phyloP scores from a whole-genome alignment of 805 yeast genomes.

The Komagataella mondaviorum region DNA sequence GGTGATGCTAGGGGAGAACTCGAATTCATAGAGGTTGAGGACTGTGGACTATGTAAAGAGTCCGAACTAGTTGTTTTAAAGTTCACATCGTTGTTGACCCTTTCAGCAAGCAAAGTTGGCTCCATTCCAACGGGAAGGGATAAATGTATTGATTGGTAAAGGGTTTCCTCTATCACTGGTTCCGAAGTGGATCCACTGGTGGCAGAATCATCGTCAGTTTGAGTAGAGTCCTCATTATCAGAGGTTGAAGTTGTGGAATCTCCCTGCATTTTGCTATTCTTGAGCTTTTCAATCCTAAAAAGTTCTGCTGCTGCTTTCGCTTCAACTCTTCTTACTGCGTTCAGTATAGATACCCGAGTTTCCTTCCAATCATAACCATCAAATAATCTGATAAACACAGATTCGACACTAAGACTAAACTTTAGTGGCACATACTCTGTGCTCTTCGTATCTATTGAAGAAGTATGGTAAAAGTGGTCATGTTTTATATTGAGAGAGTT shows the following conservation, averaged over 20 bases:
- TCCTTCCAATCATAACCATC: constrained; percentile 93
- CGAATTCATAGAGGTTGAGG: neutral
- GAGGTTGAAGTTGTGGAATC: neutral
- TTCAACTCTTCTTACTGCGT: constrained; percentile 55
- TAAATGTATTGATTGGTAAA: constrained; percentile 73
- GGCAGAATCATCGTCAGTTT: constrained; percentile 9
- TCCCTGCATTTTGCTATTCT: neutral
- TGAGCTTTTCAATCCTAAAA: neutral
- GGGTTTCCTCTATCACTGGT: constrained; percentile 38
- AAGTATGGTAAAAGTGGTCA: constrained; percentile 1
- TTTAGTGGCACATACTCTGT: neutral
- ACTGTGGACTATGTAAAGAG: neutral
- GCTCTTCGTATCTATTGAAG: neutral
- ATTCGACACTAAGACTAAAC: constrained; percentile 21
- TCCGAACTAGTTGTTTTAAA: neutral
- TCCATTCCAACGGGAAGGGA: constrained; percentile 35
- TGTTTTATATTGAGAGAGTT: constrained; percentile 1
- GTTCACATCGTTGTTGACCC: constrained; percentile 35
- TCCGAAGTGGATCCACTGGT: constrained; percentile 5
- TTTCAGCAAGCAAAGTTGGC: constrained; percentile 30
- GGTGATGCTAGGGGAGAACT: neutral
- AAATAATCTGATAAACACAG: constrained; percentile 34
- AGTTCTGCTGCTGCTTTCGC: constrained; percentile 22
- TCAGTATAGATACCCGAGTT: constrained; percentile 53
- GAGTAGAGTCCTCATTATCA: constrained; percentile 6